Conservation (phyloP, 768 basidiomycete species). For the Phylloporus sp. region DNA sequence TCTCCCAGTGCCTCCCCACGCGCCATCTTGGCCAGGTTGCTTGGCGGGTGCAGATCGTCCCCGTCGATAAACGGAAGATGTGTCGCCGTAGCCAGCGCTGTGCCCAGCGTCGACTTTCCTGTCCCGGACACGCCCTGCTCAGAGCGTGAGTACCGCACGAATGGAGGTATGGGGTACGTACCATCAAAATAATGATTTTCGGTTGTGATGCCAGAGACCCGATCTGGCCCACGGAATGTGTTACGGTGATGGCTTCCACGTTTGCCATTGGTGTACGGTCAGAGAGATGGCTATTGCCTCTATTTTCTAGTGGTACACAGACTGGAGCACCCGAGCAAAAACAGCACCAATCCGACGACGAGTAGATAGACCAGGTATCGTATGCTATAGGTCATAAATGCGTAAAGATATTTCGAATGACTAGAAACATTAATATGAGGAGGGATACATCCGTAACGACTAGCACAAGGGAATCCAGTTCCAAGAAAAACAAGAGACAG, state of each 20-base stretch:
- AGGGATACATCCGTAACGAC: conserved; percentile 10
- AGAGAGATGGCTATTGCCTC: neutral
- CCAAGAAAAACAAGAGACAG: conserved; percentile 5
- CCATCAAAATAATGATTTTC: conserved; percentile 50
- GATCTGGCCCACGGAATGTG: neutral
- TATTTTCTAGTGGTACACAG: neutral
- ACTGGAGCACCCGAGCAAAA: neutral
- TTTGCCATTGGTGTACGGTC: neutral
- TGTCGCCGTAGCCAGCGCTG: conserved; percentile 55
- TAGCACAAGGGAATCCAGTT: conserved; percentile 13
- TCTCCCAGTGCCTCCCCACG: conserved; percentile 73
- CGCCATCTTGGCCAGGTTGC: conserved; percentile 88
- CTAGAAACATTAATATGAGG: conserved; percentile 7
- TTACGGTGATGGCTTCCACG: neutral
- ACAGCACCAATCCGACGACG: neutral
- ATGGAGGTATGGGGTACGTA: conserved; percentile 19
- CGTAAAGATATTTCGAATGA: conserved; percentile 9
- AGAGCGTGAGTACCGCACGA: neutral
- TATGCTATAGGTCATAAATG: conserved; percentile 18
- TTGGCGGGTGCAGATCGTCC: conserved; percentile 77
- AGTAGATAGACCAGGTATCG: conserved; percentile 3
- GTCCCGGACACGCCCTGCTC: conserved; percentile 68
- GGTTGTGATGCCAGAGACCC: neutral
- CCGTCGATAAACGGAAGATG: conserved; percentile 82
- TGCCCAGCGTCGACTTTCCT: conserved; percentile 70